These are phyloP conservation scores for Starmerella stellata DNA, from an alignment of 805 yeast species.

Conservation along the genomic window DNA sequence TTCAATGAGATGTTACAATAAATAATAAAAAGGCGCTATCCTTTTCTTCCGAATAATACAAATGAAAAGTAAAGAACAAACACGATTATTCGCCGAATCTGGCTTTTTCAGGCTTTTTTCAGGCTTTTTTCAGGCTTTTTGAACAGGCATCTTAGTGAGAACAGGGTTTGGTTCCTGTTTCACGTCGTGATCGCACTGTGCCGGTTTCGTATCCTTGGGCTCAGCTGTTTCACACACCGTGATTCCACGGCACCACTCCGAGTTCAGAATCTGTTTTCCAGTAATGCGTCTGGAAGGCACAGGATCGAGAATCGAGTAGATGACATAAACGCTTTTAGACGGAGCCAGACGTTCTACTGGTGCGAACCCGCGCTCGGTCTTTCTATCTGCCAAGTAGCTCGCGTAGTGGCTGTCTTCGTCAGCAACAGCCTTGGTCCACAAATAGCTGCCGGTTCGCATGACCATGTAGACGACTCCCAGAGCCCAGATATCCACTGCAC, in stretches of 20 bases:
- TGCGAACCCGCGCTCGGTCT: conserved; percentile 69
- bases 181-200: too few species aligned
- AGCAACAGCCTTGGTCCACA: conserved; percentile 68
- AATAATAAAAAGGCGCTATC: too few species aligned
- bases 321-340: conserved; percentile 79
- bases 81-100: too few species aligned
- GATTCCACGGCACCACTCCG: conserved; percentile 93
- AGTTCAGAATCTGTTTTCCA: conserved; percentile 68
- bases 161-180: too few species aligned
- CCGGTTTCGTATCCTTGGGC: background rate
- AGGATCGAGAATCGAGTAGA: conserved; percentile 85
- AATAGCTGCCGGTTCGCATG: conserved; percentile 79
- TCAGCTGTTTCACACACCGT: conserved; percentile 58
- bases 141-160: too few species aligned
- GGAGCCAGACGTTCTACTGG: conserved; percentile 76
- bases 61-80: too few species aligned
- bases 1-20: too few species aligned
- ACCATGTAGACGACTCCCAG: conserved; percentile 60
- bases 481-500: conserved; percentile 79
- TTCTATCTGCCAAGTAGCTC: conserved; percentile 58
- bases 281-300: conserved; percentile 73
- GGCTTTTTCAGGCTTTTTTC: too few species aligned
- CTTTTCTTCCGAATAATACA: too few species aligned
- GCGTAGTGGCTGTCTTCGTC: conserved; percentile 64
- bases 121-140: too few species aligned